A percentile compares a stretch with the other conserved stretches of the same genome.
These are phyloP conservation scores for Balansia obtecta DNA, from an alignment of 2,329 filamentous ascomycete genomes.

Conservation along the genomic window DNA sequence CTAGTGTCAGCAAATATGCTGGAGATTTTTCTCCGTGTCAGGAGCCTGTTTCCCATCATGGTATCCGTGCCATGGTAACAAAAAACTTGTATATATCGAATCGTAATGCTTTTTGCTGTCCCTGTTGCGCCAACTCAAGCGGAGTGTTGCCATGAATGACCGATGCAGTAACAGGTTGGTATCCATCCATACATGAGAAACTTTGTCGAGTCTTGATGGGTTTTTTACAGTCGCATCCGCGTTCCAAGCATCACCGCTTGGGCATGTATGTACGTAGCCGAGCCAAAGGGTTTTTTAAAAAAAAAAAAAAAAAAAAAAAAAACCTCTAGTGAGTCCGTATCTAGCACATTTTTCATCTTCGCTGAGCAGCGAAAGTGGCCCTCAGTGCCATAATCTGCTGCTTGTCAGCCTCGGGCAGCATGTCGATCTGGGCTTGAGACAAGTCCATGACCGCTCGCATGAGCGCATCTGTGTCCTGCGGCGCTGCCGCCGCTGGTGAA, in stretches of 20 bases:
- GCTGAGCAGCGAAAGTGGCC: slow-evolving; percentile 41
- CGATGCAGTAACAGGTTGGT: neutral
- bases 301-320: too few relatives aligned
- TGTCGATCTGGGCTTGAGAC: slow-evolving; percentile 68
- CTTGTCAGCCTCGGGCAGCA: slow-evolving; percentile 61
- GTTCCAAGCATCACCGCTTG: neutral
- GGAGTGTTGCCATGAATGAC: neutral
- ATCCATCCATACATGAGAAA: neutral
- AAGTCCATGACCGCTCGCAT: slow-evolving; percentile 73
- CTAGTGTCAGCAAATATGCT: neutral
- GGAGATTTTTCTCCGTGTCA: too few relatives aligned
- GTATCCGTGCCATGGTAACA: neutral
- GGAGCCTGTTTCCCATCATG: neutral
- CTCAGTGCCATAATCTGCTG: slow-evolving; percentile 70
- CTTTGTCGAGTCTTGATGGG: neutral
- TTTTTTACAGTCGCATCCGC: neutral
- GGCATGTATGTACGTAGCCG: neutral
- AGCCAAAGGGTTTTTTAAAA: neutral
- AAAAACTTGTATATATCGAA: neutral
- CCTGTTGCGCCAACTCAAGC: neutral
- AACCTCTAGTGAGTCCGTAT: neutral
- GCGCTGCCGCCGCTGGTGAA: slow-evolving; percentile 22
- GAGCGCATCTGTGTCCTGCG: slow-evolving; percentile 54
- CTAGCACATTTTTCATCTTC: slow-evolving; percentile 14
- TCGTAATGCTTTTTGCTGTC: neutral